These are phyloP conservation scores for Phialophora verrucosa DNA, from an alignment of 2,329 filamentous ascomycete genomes.

Conservation along the genomic window DNA sequence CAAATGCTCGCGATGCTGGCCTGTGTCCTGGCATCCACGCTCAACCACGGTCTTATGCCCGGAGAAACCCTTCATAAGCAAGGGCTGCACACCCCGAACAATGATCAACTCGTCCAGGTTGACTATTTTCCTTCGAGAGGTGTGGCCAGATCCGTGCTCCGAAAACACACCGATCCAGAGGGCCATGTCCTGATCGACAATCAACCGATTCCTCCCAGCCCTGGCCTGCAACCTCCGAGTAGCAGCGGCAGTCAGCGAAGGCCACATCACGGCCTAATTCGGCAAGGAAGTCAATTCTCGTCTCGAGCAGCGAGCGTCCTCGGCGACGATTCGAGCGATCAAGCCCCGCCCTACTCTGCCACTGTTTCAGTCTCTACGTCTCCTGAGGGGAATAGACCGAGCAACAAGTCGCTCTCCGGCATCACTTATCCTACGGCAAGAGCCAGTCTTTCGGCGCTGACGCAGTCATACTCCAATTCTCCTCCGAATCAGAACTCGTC, in stretches of 20 bases:
- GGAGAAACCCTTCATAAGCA: conserved; percentile 5
- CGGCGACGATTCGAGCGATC: conserved; percentile 34
- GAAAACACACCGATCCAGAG: conserved; percentile 23
- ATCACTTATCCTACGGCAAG: conserved; percentile 31
- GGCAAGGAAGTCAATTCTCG: conserved; percentile 30
- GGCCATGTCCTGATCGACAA: conserved; percentile 29
- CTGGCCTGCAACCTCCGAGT: conserved; percentile 4
- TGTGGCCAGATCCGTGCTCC: conserved; percentile 33
- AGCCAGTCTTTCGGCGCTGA: conserved; percentile 38
- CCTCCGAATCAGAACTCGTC: conserved; percentile 35
- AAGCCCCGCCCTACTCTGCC: conserved; percentile 26
- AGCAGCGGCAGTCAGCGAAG: conserved; percentile 20
- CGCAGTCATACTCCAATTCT: conserved; percentile 39
- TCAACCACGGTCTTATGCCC: conserved; percentile 19
- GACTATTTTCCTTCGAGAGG: conserved; percentile 33
- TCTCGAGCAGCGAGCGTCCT: conserved; percentile 34
- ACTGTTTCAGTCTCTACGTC: conserved; percentile 38
- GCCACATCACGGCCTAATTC: conserved; percentile 7
- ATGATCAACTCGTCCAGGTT: not conserved
- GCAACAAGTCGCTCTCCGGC: conserved; percentile 27
- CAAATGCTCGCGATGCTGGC: conserved; percentile 71
- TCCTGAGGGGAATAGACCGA: conserved; percentile 36
- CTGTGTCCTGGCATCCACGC: conserved; percentile 56
- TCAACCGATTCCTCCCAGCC: conserved; percentile 7
- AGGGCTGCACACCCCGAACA: not conserved